Evolutionary conservation across 345 rosid species (phyloP), one percentile per base, ranked within the genome.

Genomic region (Nasturtium officinale): DNA sequence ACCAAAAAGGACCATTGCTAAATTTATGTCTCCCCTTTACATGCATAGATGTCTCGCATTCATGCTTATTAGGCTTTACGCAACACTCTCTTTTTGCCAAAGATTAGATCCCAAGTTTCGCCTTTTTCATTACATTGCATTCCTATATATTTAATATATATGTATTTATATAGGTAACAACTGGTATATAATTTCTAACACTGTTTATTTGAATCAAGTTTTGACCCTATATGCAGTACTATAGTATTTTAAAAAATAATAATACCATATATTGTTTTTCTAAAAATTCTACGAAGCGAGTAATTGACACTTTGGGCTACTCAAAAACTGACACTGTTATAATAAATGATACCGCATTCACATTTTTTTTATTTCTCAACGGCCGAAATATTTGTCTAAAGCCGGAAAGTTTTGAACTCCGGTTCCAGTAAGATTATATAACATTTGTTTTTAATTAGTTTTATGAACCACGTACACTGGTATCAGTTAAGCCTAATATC

Each of bases 11-110:
- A 59, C 63, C 73, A 52, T 75, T 67, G 63, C 30, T 21, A 75
- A 67, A 67, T 40, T 38, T 38, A 4, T 75, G 78, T 75, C 63
- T 61, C 79, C 79, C n/a, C 42, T 68, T 54, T 45, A 45, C 74
- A 76, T 76, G 65, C 75, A 76, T 61, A 18, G 26, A 69, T 76
- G 75, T 54, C 74, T 61, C 65, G 69, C 79, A 61, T 70, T 76
- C 70, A 68, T 69, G 9, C 37, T 68, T 28, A 61, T 67, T 75
- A 61, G 58, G 30, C 64, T 75, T 68, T 75, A 76, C 70, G 79
- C 79, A 75, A 75, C 68, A 75, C 78, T 67, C 76, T 52, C 78
- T 67, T 67, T 74, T 74, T 47, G 35, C 67, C 67, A 37, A 35
- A 58, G 46, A 74, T 74, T 75, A 67, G 37, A 75, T 75, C 67